These are phyloP conservation scores for Coleophoma crateriformis DNA, from an alignment of 2,329 filamentous ascomycete genomes.

Conservation along the genomic window DNA sequence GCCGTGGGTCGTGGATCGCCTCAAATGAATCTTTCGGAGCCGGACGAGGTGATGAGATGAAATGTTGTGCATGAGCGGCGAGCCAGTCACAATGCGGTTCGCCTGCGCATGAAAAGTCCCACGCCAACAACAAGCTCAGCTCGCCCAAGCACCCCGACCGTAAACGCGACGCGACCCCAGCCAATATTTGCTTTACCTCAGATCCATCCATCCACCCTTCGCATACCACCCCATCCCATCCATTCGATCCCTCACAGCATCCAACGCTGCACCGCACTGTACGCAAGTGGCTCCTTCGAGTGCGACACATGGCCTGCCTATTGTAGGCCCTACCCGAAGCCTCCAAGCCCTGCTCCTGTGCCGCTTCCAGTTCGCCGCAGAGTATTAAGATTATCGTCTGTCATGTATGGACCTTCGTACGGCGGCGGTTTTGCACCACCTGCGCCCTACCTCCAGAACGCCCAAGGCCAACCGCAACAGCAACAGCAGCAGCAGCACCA, in stretches of 20 bases:
- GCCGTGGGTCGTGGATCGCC: no score
- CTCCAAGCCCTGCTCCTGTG: background rate
- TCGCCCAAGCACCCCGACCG: background rate
- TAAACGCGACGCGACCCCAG: background rate
- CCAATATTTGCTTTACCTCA: background rate
- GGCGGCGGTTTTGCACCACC: constrained; percentile 11
- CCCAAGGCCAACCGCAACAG: constrained; percentile 14
- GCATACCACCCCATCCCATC: background rate
- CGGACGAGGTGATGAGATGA: no score
- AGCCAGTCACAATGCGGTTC: no score
- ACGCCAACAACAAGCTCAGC: no score
- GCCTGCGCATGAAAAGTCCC: no score
- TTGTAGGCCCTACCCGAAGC: background rate
- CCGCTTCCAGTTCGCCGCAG: background rate
- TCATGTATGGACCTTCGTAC: constrained; percentile 21
- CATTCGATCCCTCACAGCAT: background rate
- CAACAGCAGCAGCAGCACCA: constrained; percentile 18
- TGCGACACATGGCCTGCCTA: constrained; percentile 2
- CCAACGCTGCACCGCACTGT: background rate
- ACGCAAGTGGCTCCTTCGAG: background rate
- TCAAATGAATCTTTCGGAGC: no score
- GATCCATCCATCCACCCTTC: background rate
- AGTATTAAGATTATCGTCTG: background rate
- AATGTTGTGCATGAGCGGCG: no score
- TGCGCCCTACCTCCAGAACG: constrained; percentile 9